phyloP scores from a whole-genome alignment of 83 land plant species.

The Picea mariana region DNA sequence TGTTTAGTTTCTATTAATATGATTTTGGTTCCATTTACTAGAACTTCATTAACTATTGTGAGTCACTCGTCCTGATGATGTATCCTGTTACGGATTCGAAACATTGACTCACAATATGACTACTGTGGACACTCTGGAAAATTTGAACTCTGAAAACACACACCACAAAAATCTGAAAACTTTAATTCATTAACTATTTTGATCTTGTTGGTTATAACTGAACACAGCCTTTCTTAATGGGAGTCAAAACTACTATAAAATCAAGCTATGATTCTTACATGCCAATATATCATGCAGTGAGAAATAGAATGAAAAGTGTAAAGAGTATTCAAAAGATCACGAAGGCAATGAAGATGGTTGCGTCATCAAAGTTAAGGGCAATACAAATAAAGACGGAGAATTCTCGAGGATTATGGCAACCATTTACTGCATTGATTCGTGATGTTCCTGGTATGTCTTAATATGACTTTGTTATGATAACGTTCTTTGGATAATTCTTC shows the following conservation, averaged over 20 bases:
- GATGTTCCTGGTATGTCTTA: constrained; percentile 73
- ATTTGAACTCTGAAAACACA: too few relatives aligned
- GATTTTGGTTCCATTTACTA: not conserved
- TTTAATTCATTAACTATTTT: not conserved
- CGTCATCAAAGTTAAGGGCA: constrained; percentile 92
- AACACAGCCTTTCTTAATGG: not conserved
- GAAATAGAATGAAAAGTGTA: constrained; percentile 96
- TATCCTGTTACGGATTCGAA: too few relatives aligned
- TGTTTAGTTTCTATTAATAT: not conserved
- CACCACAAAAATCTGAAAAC: too few relatives aligned
- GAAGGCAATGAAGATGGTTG: constrained; percentile 99
- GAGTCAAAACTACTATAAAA: not conserved
- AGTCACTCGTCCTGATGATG: too few relatives aligned
- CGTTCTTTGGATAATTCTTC: not conserved
- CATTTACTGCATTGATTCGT: constrained; percentile 89
- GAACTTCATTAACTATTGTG: not conserved
- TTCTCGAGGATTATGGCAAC: constrained; percentile 98
- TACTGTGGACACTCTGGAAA: too few relatives aligned
- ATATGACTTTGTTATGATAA: not conserved
- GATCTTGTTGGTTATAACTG: constrained; percentile 2
- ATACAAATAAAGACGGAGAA: constrained; percentile 81
- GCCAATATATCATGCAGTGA: constrained; percentile 48
- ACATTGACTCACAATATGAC: too few relatives aligned
- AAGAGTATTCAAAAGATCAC: constrained; percentile 98
- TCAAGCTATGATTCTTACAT: constrained; percentile 6